Conservation (phyloP, 805 yeast genomes). For the Diddensiella caesifluorescens region DNA sequence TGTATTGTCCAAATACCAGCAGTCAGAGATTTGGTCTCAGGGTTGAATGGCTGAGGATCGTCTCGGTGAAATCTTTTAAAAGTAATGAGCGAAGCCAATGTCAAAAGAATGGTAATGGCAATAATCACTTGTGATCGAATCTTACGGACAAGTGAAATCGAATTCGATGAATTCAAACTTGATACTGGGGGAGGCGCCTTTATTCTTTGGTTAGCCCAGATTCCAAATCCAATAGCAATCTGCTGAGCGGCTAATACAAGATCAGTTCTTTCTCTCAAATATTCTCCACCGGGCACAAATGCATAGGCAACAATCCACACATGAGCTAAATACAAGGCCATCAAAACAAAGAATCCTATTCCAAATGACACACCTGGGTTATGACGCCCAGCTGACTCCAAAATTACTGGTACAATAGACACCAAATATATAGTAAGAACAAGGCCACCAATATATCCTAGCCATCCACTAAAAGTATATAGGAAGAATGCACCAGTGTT, state of each 20-base stretch:
- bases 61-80: slow-evolving; percentile 52
- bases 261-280: slow-evolving; percentile 85
- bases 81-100: slow-evolving; percentile 48
- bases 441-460: slow-evolving; percentile 70
- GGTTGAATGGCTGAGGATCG: slow-evolving; percentile 63
- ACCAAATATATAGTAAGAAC: slow-evolving; percentile 55
- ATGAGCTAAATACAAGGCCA: slow-evolving; percentile 65
- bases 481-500: slow-evolving; percentile 47
- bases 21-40: slow-evolving; percentile 67
- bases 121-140: slow-evolving; percentile 24
- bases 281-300: slow-evolving; percentile 90
- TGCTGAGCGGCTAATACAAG: slow-evolving; percentile 58
- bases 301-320: slow-evolving; percentile 99
- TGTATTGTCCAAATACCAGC: slow-evolving; percentile 99
- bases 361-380: slow-evolving; percentile 46
- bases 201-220: slow-evolving; percentile 31
- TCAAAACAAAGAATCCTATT: slow-evolving; percentile 41
- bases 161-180: slow-evolving; percentile 15
- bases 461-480: slow-evolving; percentile 57
- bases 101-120: slow-evolving; percentile 36
- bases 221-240: slow-evolving; percentile 48
- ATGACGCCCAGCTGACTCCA: slow-evolving; percentile 52
- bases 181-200: slow-evolving; percentile 16
- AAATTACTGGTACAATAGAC: slow-evolving; percentile 54
- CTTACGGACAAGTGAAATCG: slow-evolving; percentile 22